A percentile compares a stretch with the other conserved stretches of the same genome.
These are phyloP conservation scores for Rhododendron vialii DNA, from an alignment of 148 eudicot species.

Conservation along the genomic window DNA sequence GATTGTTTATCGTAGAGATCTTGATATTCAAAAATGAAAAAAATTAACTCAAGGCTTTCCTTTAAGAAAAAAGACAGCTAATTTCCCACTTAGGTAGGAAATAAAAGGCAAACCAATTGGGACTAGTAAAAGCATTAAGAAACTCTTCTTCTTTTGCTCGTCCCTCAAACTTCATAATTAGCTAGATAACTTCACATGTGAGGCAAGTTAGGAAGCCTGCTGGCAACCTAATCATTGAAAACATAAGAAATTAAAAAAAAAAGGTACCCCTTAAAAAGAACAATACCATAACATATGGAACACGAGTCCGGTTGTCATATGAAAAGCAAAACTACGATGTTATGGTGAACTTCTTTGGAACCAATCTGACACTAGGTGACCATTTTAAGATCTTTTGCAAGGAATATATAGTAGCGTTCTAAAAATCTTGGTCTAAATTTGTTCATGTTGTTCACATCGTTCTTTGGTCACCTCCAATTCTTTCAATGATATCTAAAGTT, in stretches of 20 bases:
- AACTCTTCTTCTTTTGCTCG: not conserved
- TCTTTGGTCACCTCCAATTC: not conserved
- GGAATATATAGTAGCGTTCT: not conserved
- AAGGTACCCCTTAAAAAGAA: not conserved
- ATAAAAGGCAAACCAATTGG: not conserved
- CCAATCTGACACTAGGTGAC: not conserved
- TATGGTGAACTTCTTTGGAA: not conserved
- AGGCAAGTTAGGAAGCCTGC: slow-evolving; percentile 9
- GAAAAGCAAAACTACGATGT: not conserved
- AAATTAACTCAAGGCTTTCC: not conserved
- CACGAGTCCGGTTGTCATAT: not conserved
- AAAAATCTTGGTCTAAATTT: not conserved
- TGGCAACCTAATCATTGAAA: slow-evolving; percentile 6
- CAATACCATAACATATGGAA: not conserved
- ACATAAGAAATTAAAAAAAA: not conserved
- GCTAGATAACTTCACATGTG: not conserved
- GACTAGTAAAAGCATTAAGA: not conserved
- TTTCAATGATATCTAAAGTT: not conserved
- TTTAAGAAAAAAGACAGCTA: not conserved
- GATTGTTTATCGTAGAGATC: not conserved
- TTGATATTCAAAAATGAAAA: not conserved
- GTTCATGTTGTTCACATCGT: not conserved
- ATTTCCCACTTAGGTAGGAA: not conserved
- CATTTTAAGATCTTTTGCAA: not conserved
- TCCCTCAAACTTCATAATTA: not conserved